phyloP scores from a whole-genome alignment of 805 yeast species.

The Candida nemodendra region DNA sequence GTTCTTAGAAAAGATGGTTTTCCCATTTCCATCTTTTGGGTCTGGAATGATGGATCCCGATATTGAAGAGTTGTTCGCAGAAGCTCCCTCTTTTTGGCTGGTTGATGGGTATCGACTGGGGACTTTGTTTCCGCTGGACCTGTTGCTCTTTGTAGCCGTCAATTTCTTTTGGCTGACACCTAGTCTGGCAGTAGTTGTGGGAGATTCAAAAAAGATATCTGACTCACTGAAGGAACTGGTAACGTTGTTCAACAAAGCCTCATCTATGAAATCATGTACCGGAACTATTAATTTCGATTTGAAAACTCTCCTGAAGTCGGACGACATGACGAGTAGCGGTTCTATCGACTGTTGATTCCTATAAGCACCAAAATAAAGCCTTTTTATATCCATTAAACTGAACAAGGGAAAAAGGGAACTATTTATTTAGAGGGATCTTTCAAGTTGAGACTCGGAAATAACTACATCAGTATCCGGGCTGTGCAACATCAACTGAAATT shows the following conservation, averaged over 20 bases:
- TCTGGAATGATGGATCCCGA: constrained; percentile 2
- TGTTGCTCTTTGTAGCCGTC: not conserved
- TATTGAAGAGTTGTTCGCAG: not conserved
- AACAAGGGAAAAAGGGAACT: constrained; percentile 1
- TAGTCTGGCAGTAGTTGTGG: constrained; percentile 13
- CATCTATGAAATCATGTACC: constrained; percentile 11
- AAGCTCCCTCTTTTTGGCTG: not conserved
- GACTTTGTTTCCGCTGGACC: not conserved
- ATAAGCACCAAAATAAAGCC: constrained; percentile 1
- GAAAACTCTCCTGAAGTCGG: constrained; percentile 15
- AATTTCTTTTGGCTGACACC: constrained; percentile 6
- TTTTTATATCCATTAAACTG: too few relatives aligned
- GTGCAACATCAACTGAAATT: too few relatives aligned
- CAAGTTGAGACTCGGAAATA: too few relatives aligned
- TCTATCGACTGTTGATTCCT: not conserved
- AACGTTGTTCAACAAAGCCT: constrained; percentile 10
- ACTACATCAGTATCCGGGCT: too few relatives aligned
- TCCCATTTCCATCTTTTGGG: constrained; percentile 1
- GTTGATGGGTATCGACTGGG: not conserved
- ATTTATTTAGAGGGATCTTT: not conserved
- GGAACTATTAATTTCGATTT: constrained; percentile 17
- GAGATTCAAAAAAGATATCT: constrained; percentile 19
- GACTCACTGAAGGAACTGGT: constrained; percentile 20
- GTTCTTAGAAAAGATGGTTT: not conserved
- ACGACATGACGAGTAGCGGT: not conserved